Evolutionary conservation across 768 basidiomycete genomes (phyloP).

Genomic region (Tricholoma sp.): DNA sequence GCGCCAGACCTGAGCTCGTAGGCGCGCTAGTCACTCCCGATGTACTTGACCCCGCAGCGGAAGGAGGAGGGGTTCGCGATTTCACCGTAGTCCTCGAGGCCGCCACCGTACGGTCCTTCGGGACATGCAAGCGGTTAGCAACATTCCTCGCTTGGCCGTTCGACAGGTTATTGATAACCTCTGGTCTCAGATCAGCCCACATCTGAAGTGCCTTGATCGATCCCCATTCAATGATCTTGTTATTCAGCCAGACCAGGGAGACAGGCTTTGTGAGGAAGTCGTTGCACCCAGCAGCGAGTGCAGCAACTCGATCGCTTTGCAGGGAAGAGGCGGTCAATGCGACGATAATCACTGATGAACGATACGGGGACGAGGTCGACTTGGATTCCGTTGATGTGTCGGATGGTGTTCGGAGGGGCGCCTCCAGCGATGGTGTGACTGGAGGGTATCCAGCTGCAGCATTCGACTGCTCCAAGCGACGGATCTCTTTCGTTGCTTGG

Average conservation of each 20-base stretch:
- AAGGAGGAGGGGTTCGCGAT: slow-evolving; percentile 6
- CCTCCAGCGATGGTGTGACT: slow-evolving; percentile 60
- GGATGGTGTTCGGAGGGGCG: slow-evolving; percentile 43
- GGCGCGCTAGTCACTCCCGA: background rate
- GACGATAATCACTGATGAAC: slow-evolving; percentile 96
- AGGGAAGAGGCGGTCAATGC: slow-evolving; percentile 96
- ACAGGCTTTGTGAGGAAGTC: slow-evolving; percentile 99
- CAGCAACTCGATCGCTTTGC: slow-evolving; percentile 92
- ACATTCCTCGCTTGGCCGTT: slow-evolving; percentile 37
- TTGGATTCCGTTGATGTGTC: slow-evolving; percentile 47
- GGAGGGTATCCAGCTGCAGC: slow-evolving; percentile 66
- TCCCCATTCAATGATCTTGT: slow-evolving; percentile 99
- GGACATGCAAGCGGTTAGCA: slow-evolving; percentile 44
- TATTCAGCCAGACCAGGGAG: slow-evolving; percentile 90
- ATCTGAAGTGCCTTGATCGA: slow-evolving; percentile 92
- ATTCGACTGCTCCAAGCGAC: slow-evolving; percentile 70
- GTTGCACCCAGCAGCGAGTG: slow-evolving; percentile 98
- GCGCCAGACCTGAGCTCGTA: background rate
- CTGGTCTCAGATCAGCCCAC: slow-evolving; percentile 81
- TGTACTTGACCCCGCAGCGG: background rate
- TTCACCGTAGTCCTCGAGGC: slow-evolving; percentile 15
- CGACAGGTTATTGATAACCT: slow-evolving; percentile 36
- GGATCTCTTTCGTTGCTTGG: slow-evolving; percentile 93
- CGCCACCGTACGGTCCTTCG: slow-evolving; percentile 28
- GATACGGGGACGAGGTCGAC: slow-evolving; percentile 60